A percentile compares a stretch with the other conserved stretches of the same genome.
Evolutionary conservation across 2,329 filamentous ascomycete genomes (phyloP).

Genomic region (Colletotrichum sp.): DNA sequence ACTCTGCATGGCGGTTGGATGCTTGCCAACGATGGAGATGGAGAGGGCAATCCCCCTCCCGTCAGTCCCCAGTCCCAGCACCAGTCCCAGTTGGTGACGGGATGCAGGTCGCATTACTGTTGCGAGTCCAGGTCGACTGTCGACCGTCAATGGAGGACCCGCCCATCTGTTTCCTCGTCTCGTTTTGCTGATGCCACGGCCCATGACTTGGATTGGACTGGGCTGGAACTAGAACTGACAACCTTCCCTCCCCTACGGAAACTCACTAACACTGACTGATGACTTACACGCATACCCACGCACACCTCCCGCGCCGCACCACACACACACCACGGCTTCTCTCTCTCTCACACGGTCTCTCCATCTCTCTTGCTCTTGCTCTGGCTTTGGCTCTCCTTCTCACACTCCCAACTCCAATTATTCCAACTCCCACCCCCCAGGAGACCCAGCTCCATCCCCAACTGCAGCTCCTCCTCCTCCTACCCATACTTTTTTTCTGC

Average conservation of each 20-base stretch:
- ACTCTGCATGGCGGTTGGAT: slow-evolving; percentile 8
- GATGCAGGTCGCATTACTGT: slow-evolving; percentile 12
- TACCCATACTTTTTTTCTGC: background rate
- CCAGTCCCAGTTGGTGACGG: background rate
- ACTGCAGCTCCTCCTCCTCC: background rate
- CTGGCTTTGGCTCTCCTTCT: background rate
- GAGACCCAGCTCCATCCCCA: background rate
- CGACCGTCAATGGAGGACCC: background rate
- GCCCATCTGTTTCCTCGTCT: slow-evolving; percentile 20
- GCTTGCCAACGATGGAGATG: background rate
- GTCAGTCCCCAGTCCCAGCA: background rate
- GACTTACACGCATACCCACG: slow-evolving; percentile 14
- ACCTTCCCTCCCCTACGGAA: slow-evolving; percentile 4
- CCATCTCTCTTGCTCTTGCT: background rate
- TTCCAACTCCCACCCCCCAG: slow-evolving; percentile 18
- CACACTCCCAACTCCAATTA: background rate
- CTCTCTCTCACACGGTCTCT: slow-evolving; percentile 2
- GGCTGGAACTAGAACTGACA: slow-evolving; percentile 16
- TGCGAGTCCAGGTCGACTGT: slow-evolving; percentile 7
- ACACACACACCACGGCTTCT: slow-evolving; percentile 18
- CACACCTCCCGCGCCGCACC: slow-evolving; percentile 25
- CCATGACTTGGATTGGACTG: slow-evolving; percentile 1
- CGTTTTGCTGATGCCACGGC: slow-evolving; percentile 14
- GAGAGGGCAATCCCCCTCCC: background rate
- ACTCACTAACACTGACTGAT: slow-evolving; percentile 3